These are phyloP conservation scores for Nemophila menziesii DNA, from an alignment of 257 asterid genomes.

Conservation along the genomic window DNA sequence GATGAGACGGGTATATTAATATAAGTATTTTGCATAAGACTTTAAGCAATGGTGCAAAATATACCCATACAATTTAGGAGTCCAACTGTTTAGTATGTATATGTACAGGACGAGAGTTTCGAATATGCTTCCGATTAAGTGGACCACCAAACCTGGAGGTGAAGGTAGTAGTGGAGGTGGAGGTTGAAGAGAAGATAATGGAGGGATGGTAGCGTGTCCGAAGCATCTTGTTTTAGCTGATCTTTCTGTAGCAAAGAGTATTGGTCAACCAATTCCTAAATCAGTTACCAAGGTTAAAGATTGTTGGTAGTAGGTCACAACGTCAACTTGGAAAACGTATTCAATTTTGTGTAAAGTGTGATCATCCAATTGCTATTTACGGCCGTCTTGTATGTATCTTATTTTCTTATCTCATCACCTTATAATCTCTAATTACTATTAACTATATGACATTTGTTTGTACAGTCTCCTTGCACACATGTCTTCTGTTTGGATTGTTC, in stretches of 20 bases:
- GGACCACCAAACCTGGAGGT: slow-evolving; percentile 73
- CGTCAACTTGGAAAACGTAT: slow-evolving; percentile 95
- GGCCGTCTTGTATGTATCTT: slow-evolving; percentile 82
- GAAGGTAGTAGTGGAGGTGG: slow-evolving; percentile 73
- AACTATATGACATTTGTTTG: too few relatives aligned
- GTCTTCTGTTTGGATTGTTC: too few relatives aligned
- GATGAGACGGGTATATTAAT: too few relatives aligned
- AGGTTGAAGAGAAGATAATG: slow-evolving; percentile 45
- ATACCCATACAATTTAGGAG: too few relatives aligned
- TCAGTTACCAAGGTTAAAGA: slow-evolving; percentile 55
- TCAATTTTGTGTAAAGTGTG: slow-evolving; percentile 82
- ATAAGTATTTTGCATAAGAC: too few relatives aligned
- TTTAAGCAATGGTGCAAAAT: too few relatives aligned
- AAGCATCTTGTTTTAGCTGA: slow-evolving; percentile 91
- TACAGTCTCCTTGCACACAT: too few relatives aligned
- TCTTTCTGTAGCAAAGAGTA: slow-evolving; percentile 90
- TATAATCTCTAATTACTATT: too few relatives aligned
- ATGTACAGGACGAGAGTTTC: too few relatives aligned
- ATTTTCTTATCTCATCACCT: too few relatives aligned
- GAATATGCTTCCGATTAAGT: slow-evolving; percentile 85
- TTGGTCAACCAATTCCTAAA: slow-evolving; percentile 48
- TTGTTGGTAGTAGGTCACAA: slow-evolving; percentile 80
- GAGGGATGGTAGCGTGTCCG: slow-evolving; percentile 94
- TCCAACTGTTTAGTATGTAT: too few relatives aligned
- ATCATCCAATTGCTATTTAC: slow-evolving; percentile 82